Percentiles rank a stretch among this genome's conserved stretches.
These are phyloP conservation scores for Cucumis melo DNA, from an alignment of 306 rosid genomes.

Conservation along the genomic window DNA sequence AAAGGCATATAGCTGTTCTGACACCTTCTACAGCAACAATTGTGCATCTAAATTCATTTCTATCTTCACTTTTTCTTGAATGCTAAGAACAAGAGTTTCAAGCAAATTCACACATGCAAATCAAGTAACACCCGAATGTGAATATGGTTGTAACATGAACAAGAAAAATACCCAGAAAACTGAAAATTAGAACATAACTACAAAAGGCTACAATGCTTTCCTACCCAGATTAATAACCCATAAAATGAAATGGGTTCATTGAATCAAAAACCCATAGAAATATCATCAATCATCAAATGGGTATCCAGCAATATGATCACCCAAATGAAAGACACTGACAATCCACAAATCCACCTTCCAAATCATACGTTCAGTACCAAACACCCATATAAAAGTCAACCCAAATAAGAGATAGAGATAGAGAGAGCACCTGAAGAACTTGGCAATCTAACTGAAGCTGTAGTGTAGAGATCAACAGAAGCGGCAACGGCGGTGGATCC, in stretches of 20 bases:
- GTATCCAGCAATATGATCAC: neutral
- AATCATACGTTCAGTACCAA: neutral
- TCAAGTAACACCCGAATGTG: neutral
- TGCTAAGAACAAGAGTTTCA: neutral
- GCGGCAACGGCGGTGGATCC: conserved; percentile 94
- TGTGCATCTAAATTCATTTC: neutral
- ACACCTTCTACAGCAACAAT: neutral
- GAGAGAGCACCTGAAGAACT: conserved; percentile 19
- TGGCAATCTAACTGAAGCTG: conserved; percentile 56
- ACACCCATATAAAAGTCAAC: neutral
- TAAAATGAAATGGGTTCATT: neutral
- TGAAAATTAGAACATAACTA: neutral
- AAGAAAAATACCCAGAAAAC: neutral
- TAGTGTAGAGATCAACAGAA: conserved; percentile 61
- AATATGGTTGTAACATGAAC: neutral
- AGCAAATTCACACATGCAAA: neutral
- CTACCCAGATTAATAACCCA: neutral
- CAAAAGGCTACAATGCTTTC: neutral
- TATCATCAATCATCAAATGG: neutral
- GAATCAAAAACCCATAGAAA: neutral
- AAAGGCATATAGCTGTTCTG: neutral
- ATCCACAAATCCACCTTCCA: neutral
- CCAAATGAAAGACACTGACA: neutral
- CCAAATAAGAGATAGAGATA: neutral
- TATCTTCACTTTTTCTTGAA: neutral